Base-by-base conservation (phyloP, 495 filamentous ascomycete species). In the Aspergillus sparsus region DNA sequence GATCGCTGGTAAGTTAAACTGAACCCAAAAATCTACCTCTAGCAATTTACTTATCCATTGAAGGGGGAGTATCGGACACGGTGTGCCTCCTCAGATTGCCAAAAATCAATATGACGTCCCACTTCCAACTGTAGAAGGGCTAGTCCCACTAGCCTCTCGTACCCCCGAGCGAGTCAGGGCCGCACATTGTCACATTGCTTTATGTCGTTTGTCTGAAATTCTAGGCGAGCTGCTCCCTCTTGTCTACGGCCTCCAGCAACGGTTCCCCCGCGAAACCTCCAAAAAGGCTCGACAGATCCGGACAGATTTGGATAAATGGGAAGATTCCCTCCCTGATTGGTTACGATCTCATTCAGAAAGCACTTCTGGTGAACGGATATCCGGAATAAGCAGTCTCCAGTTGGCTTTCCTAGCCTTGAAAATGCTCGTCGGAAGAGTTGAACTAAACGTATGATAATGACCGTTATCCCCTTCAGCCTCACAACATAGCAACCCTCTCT, bases 21-120 rank as follows among this genome's bases (percentile, higher is more conserved):
- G 11, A 34, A 11, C 6, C 21, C 49, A 27, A 34, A 27, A 15
- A 1, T 5, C 35, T 9, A 11, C 5, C n/a, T 13, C 21, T 50
- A 16, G 57, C 41, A 10, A 27, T 52, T 60, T 13, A 57, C 52
- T 54, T 37, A 53, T 21, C 32, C 5, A 3, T 9, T 37, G 52
- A 58, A 80, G 78, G 80, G 77, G 79, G 65, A 83, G 80, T 61
- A 78, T 79, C 55, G 77, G 77, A 31, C 79, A 83, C 53, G 80
- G 80, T 9, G 78, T 80, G 16, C 80, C 80, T 16, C 74, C 80
- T 49, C 75, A 80, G 42, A 77, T 83, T 46, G 62, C 73, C 7
- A 80, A 74, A 50, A 74, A 70, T 16, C 78, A 83, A 62, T 83
- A 85, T 57, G 81, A 85, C 60, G 82, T 85, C 16, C 81, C 81